These are phyloP conservation scores for Dothidotthia symphoricarpi DNA, from an alignment of 2,329 filamentous ascomycete genomes.

Conservation along the genomic window DNA sequence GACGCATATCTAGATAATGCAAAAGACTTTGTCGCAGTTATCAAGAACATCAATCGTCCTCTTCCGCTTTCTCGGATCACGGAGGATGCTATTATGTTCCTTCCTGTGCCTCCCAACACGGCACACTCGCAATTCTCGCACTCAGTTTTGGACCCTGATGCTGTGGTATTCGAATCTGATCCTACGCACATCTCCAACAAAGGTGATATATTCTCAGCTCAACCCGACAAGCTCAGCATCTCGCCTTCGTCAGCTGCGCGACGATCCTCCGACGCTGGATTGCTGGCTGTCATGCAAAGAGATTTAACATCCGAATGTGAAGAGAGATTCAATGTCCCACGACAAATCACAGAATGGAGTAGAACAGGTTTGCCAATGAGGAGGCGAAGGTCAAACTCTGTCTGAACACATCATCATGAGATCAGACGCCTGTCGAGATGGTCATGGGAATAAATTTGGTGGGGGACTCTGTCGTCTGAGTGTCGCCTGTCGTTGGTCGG, in stretches of 20 bases:
- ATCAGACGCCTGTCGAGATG: no score
- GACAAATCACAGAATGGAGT: no score
- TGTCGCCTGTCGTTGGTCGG: no score
- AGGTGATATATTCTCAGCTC: not conserved
- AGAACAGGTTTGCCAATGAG: no score
- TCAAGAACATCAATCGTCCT: conserved; percentile 4
- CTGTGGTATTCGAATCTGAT: conserved; percentile 24
- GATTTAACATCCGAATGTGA: no score
- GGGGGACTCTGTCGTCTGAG: not conserved
- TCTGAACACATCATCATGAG: no score
- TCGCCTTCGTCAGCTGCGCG: conserved; percentile 10
- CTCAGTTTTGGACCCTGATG: conserved; percentile 22
- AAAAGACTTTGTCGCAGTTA: not conserved
- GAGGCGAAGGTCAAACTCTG: no score
- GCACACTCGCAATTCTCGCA: conserved; percentile 9
- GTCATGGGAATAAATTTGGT: conserved; percentile 4
- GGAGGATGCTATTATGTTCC: conserved; percentile 1
- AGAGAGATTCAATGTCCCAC: no score
- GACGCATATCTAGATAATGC: conserved; percentile 9
- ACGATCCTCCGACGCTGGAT: not conserved
- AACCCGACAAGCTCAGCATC: conserved; percentile 21
- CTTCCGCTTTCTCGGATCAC: conserved; percentile 1
- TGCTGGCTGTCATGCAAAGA: no score
- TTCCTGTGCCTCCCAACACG: conserved; percentile 16
- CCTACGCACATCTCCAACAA: conserved; percentile 1